phyloP scores from a whole-genome alignment of 2,329 filamentous ascomycete species.

The Talaromyces atroroseus region DNA sequence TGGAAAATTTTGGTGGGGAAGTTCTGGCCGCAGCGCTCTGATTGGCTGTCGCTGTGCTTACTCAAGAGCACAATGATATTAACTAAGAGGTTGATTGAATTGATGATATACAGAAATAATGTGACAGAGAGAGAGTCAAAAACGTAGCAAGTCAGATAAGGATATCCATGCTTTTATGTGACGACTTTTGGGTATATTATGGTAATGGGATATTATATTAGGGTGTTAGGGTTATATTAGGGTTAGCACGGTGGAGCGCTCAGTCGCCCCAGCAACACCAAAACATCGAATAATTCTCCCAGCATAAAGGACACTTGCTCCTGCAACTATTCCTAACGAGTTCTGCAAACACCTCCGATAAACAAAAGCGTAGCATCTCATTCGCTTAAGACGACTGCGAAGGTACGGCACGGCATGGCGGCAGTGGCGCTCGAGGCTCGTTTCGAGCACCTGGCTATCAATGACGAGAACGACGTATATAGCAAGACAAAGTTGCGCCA shows the following conservation, averaged over 20 bases:
- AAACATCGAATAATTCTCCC: background rate
- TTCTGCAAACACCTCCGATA: too few relatives aligned
- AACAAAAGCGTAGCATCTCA: background rate
- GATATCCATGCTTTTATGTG: too few relatives aligned
- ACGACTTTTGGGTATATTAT: too few relatives aligned
- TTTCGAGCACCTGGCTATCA: background rate
- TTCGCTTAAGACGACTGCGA: background rate
- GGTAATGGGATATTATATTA: too few relatives aligned
- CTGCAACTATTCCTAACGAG: background rate
- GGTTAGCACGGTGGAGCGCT: too few relatives aligned
- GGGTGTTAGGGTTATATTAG: too few relatives aligned
- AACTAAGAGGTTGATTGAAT: too few relatives aligned
- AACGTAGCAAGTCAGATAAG: too few relatives aligned
- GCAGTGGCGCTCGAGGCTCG: background rate
- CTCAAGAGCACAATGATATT: background rate
- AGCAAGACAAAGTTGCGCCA: background rate
- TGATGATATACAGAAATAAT: too few relatives aligned
- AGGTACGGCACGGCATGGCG: background rate
- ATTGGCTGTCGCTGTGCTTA: background rate
- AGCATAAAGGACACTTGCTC: background rate
- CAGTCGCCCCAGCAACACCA: background rate
- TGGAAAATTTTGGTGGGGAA: constrained; percentile 8
- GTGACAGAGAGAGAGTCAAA: too few relatives aligned
- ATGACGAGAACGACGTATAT: background rate
- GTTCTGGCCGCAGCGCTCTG: background rate